Percentiles rank a stretch among this genome's conserved stretches.
Conservation (phyloP, 208 protist species). For the Tetramitus jugosus region DNA sequence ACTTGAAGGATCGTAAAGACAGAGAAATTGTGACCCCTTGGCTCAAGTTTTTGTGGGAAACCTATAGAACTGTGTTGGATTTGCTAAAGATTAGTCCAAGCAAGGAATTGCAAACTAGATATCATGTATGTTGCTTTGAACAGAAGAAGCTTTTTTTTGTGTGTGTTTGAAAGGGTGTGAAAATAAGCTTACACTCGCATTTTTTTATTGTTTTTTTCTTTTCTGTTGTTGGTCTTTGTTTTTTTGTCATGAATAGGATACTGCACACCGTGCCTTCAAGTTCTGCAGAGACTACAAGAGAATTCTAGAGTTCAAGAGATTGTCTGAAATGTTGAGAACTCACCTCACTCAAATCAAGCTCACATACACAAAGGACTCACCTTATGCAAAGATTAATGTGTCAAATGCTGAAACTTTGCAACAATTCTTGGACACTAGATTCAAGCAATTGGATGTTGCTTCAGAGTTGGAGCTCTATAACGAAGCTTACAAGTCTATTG, state of each 20-base stretch:
- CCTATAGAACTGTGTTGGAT: slow-evolving; percentile 25
- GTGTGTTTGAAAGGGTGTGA: too few relatives aligned
- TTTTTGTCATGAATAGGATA: too few relatives aligned
- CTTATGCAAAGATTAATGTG: neutral
- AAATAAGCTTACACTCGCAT: neutral
- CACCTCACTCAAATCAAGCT: slow-evolving; percentile 8
- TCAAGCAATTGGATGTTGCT: slow-evolving; percentile 28
- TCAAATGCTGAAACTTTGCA: neutral
- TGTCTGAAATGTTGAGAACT: slow-evolving; percentile 21
- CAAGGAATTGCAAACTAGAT: neutral
- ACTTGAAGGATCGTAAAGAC: slow-evolving; percentile 28
- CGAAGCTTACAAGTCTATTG: slow-evolving; percentile 39
- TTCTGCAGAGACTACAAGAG: slow-evolving; percentile 27
- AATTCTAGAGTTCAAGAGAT: slow-evolving; percentile 26
- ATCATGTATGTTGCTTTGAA: too few relatives aligned
- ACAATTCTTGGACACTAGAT: slow-evolving; percentile 1
- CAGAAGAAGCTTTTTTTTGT: too few relatives aligned
- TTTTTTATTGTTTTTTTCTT: neutral
- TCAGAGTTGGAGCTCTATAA: slow-evolving; percentile 30
- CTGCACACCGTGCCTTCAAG: slow-evolving; percentile 17
- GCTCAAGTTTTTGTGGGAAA: slow-evolving; percentile 32
- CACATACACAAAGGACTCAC: neutral
- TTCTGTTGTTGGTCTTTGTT: too few relatives aligned
- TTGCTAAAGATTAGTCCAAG: slow-evolving; percentile 1
- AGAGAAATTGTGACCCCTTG: slow-evolving; percentile 31